Evolutionary conservation across 2,329 filamentous ascomycete genomes (phyloP).

Genomic region (Eutypella sp.): DNA sequence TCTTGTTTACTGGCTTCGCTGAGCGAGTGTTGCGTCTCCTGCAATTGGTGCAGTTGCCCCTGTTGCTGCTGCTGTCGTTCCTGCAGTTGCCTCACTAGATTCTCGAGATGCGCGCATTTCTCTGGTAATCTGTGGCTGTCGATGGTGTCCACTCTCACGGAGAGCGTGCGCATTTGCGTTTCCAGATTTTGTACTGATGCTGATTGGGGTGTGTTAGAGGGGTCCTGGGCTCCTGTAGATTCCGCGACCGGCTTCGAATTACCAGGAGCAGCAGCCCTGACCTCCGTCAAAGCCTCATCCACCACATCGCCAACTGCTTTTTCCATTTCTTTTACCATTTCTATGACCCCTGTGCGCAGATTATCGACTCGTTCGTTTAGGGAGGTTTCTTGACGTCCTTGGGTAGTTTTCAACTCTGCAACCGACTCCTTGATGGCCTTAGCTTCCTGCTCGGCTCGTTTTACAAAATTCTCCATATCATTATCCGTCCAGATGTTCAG

Average conservation of each 20-base stretch:
- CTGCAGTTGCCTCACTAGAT: too few species aligned
- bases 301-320: constrained; percentile 13
- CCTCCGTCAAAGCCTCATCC: too few species aligned
- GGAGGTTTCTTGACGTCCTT: neutral
- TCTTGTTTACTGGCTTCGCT: too few species aligned
- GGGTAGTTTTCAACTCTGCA: neutral
- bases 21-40: neutral
- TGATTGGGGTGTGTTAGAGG: too few species aligned
- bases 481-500: neutral
- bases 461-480: neutral
- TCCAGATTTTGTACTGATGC: too few species aligned
- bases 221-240: too few species aligned
- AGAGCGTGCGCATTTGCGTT: too few species aligned
- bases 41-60: constrained; percentile 1
- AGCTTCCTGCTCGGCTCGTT: neutral
- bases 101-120: too few species aligned
- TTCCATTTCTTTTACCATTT: constrained; percentile 5
- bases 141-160: too few species aligned
- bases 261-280: too few species aligned
- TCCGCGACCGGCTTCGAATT: too few species aligned
- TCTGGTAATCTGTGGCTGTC: too few species aligned
- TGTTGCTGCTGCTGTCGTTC: neutral
- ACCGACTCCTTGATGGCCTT: neutral
- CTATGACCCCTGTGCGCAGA: neutral
- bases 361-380: neutral